These are phyloP conservation scores for Neckera pumila DNA, from an alignment of 225 moss, liverwort and hornwort species.

Conservation along the genomic window DNA sequence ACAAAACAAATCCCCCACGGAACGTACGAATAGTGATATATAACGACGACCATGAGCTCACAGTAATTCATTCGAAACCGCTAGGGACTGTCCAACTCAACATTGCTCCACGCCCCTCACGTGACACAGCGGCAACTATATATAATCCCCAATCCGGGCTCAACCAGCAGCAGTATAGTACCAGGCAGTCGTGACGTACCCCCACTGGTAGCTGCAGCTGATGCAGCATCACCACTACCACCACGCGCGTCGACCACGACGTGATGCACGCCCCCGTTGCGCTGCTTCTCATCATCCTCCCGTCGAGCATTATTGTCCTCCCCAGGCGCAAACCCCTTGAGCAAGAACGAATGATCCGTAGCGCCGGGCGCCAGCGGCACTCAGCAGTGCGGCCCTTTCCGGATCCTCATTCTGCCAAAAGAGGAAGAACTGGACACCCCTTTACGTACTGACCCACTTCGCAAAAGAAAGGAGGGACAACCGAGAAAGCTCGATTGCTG, in stretches of 20 bases:
- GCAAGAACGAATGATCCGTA: not conserved
- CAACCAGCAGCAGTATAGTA: not conserved
- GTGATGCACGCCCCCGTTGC: not conserved
- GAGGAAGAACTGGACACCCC: not conserved
- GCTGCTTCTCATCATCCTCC: not conserved
- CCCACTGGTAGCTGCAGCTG: conserved; percentile 17
- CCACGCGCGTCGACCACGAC: not conserved
- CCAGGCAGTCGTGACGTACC: not conserved
- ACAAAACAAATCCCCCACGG: not conserved
- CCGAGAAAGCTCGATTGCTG: not conserved
- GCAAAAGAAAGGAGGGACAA: not conserved
- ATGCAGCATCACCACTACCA: not conserved
- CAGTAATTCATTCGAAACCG: not conserved
- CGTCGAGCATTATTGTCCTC: not conserved
- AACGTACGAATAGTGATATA: not conserved
- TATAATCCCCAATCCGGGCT: not conserved
- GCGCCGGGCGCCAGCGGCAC: not conserved
- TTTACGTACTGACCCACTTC: too few relatives aligned
- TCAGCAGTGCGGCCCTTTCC: conserved; percentile 12
- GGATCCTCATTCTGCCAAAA: conserved; percentile 17
- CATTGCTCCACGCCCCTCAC: not conserved
- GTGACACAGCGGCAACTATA: not conserved
- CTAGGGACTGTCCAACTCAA: not conserved
- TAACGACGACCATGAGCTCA: not conserved
- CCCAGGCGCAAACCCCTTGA: not conserved